These are phyloP conservation scores for Pisolithus microcarpus DNA, from an alignment of 768 basidiomycete genomes.

Conservation along the genomic window DNA sequence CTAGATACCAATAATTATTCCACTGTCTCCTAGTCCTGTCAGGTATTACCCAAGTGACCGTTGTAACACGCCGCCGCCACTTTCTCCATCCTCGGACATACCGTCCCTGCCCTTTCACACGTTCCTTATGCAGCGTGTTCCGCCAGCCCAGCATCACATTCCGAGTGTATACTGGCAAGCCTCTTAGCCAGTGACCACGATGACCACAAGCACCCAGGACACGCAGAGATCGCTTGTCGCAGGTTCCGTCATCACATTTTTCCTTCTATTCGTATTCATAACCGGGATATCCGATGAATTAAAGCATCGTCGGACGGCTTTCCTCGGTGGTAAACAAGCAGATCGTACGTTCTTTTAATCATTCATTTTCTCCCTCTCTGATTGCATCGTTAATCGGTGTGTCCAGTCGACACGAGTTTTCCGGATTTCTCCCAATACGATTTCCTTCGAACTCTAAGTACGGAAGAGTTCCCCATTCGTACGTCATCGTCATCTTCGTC, in stretches of 20 bases:
- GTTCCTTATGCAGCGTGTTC: background rate
- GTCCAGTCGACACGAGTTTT: slow-evolving; percentile 22
- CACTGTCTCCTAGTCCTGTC: too few species aligned
- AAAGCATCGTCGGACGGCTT: background rate
- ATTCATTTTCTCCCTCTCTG: background rate
- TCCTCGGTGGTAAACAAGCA: too few species aligned
- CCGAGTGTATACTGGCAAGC: background rate
- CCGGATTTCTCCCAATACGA: slow-evolving; percentile 55
- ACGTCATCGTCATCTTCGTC: slow-evolving; percentile 6
- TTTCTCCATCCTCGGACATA: too few species aligned
- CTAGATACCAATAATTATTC: too few species aligned
- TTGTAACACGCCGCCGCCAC: too few species aligned
- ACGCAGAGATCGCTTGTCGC: slow-evolving; percentile 16
- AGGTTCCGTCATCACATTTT: slow-evolving; percentile 31
- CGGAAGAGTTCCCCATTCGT: slow-evolving; percentile 52
- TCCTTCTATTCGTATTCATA: slow-evolving; percentile 39
- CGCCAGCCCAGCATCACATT: background rate
- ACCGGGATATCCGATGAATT: slow-evolving; percentile 21
- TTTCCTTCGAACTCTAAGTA: slow-evolving; percentile 35
- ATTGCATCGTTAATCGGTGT: background rate
- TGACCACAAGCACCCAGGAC: background rate
- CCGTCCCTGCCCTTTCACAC: background rate
- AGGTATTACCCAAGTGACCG: too few species aligned
- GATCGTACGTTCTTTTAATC: too few species aligned
- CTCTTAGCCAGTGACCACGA: background rate